Conservation (phyloP, 1,139 yeast genomes). For the Magnusiomyces fungicola region DNA sequence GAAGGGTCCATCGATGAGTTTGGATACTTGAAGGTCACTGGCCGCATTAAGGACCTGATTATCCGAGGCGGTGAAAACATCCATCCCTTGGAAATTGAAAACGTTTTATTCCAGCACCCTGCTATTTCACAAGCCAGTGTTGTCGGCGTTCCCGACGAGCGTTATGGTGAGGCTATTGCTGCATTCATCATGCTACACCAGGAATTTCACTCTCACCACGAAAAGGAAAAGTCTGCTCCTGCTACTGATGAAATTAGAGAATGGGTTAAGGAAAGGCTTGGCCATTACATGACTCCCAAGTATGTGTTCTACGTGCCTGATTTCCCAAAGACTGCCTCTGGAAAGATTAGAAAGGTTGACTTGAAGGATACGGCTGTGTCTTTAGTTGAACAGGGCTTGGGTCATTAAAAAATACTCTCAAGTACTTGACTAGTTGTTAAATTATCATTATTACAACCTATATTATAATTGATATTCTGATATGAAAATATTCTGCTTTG, state of each 20-base stretch:
- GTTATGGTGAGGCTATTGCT: conserved; percentile 32
- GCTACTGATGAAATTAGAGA: conserved; percentile 20
- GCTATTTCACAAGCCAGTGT: conserved; percentile 29
- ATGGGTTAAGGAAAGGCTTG: conserved; percentile 24
- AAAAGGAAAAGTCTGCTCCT: neutral
- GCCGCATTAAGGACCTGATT: conserved; percentile 32
- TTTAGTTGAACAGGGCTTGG: no score
- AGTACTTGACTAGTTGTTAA: no score
- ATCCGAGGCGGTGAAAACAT: conserved; percentile 35
- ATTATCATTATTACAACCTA: no score
- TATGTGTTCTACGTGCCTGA: conserved; percentile 27
- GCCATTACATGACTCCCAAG: conserved; percentile 31
- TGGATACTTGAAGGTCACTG: conserved; percentile 30
- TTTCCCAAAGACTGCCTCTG: conserved; percentile 32
- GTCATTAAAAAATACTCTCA: no score
- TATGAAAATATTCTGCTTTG: no score
- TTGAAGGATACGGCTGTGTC: conserved; percentile 22
- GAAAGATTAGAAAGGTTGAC: conserved; percentile 32
- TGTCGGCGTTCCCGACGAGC: conserved; percentile 30
- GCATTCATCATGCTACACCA: conserved; percentile 26
- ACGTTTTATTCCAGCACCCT: conserved; percentile 28
- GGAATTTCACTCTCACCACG: conserved; percentile 14
- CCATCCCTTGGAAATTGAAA: conserved; percentile 32
- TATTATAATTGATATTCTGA: no score
- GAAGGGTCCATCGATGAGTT: conserved; percentile 30